Evolutionary conservation across 495 filamentous ascomycete species (phyloP).

Genomic region (Cenococcum geophilum): DNA sequence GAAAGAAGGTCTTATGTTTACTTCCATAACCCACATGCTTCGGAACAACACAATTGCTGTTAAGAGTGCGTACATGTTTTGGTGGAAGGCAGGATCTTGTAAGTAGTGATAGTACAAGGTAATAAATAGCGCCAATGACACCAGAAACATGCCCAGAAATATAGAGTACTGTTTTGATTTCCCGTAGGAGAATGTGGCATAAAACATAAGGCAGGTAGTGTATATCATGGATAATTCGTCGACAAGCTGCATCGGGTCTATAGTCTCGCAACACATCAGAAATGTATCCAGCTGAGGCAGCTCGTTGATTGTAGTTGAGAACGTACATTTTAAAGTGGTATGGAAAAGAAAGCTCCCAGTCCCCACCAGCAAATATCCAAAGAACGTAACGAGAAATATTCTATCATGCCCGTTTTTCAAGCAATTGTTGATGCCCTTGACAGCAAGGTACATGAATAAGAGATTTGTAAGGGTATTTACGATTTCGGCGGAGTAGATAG

Average conservation of each 20-base stretch:
- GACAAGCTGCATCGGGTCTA: conserved; percentile 95
- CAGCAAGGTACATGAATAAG: conserved; percentile 38
- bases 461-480: conserved; percentile 43
- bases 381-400: conserved; percentile 40
- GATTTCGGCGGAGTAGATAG: conserved; percentile 40
- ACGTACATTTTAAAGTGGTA: conserved; percentile 40
- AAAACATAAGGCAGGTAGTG: conserved; percentile 89
- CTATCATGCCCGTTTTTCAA: conserved; percentile 37
- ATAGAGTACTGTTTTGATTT: conserved; percentile 49
- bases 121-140: conserved; percentile 67
- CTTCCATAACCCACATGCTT: conserved; percentile 88
- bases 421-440: conserved; percentile 38
- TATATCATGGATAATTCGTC: conserved; percentile 99
- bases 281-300: not conserved
- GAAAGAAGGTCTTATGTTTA: conserved; percentile 58
- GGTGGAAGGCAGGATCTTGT: conserved; percentile 88
- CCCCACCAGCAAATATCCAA: conserved; percentile 41
- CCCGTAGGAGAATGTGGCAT: conserved; percentile 75
- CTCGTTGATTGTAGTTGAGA: not conserved
- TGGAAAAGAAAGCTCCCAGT: conserved; percentile 41
- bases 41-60: conserved; percentile 71
- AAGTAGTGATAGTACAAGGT: conserved; percentile 91
- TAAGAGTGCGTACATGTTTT: conserved; percentile 78
- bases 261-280: not conserved
- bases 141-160: conserved; percentile 54